phyloP scores from a whole-genome alignment of 257 asterid species.

The Penstemon eatonii region DNA sequence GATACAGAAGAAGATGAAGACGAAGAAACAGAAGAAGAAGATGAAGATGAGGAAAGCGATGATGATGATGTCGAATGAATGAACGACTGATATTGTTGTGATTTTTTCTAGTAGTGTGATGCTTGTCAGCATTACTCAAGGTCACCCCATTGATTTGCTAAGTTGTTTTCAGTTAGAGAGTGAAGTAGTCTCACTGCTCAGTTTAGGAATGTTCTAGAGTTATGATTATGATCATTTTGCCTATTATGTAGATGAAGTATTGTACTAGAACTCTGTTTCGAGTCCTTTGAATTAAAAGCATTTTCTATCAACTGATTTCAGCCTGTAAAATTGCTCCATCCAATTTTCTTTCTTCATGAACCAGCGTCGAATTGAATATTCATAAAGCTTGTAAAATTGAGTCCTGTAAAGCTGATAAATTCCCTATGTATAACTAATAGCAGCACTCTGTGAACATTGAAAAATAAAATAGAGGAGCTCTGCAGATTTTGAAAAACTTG shows the following conservation, averaged over 20 bases:
- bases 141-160: conserved; percentile 4
- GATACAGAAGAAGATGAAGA: no score
- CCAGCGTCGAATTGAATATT: background rate
- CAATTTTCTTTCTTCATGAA: conserved; percentile 5
- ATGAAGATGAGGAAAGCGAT: no score
- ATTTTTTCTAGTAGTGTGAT: background rate
- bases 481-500: background rate
- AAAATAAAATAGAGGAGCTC: background rate
- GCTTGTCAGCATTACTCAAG: background rate
- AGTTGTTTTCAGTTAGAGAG: background rate
- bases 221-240: no score
- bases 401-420: background rate
- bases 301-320: background rate
- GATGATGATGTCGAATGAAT: no score
- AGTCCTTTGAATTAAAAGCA: background rate
- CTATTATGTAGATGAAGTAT: no score
- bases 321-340: background rate
- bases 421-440: background rate
- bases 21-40: no score
- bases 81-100: no score
- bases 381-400: background rate
- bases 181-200: no score
- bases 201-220: no score
- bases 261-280: conserved; percentile 5
- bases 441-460: background rate